Base-by-base conservation (phyloP, 208 protist species). In the Angomonas deanei region DNA sequence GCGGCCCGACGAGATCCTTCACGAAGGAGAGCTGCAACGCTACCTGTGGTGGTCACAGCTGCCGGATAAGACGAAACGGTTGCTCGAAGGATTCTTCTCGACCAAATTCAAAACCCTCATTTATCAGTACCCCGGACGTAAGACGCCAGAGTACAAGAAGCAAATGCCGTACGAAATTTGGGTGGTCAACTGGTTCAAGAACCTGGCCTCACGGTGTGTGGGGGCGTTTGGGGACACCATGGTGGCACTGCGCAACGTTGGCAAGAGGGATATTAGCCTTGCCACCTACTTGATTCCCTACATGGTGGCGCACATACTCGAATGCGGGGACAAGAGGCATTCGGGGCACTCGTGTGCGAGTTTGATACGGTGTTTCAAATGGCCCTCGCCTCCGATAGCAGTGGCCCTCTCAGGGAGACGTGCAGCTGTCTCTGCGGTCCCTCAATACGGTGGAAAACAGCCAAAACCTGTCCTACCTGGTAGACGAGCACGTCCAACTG, bases 31-130 rank as follows among this genome's bases (percentile, higher is more conserved):
- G 57, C 78, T 93, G 1, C 34, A 88, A 17, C 80, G 75, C 15
- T 96, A 92, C 53, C 10, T 47, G 8, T 96, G 91, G 91, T 96
- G 91, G 88, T 63, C 49, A 15, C 27, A 78, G 0, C 64, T 96
- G n/a, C 69, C 80, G 17, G 61, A 64, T 8, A 65, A 66, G 28
- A 77, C 74, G 32, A 79, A 76, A 52, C 74, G 82, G 34, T 74
- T 89, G 26, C 69, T 96, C 24, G 73, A 78, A 19, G 84, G 74
- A 13, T 96, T 94, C 64, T 83, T 81, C 6, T 87, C 75, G 5
- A 96, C 91, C 10, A 52, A 71, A 10, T 96, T 92, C 56, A 65
- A 65, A 3, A 78, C 83, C 13, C 60, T 62, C 23, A 76, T 92
- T 19, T 58, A 71, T 49, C 79, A 76, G 48, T 39, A 70, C 26